Conservation (phyloP, 805 yeast species). For the Suhomyces pyralidae region DNA sequence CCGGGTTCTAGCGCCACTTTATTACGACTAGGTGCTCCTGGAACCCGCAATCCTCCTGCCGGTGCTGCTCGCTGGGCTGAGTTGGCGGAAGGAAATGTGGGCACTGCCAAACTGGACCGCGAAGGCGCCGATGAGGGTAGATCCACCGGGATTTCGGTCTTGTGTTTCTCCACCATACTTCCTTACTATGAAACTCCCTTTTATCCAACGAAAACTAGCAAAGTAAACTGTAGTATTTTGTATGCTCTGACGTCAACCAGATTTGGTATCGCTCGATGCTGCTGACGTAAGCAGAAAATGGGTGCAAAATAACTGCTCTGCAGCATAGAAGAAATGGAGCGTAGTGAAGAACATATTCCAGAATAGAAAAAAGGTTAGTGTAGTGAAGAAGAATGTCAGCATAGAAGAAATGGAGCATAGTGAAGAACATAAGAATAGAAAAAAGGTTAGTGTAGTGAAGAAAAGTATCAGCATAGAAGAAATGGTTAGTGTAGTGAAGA, state of each 20-base stretch:
- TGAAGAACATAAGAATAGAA: too few relatives aligned
- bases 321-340: neutral
- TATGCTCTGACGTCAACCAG: neutral
- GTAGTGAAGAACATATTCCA: too few relatives aligned
- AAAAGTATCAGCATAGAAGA: neutral
- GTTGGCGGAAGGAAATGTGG: slow-evolving; percentile 30
- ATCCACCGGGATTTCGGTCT: neutral
- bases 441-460: too few relatives aligned
- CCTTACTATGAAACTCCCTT: neutral
- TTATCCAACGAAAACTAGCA: too few relatives aligned
- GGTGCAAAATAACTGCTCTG: neutral
- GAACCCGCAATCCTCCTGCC: slow-evolving; percentile 11
- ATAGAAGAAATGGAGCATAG: too few relatives aligned
- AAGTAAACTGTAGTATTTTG: neutral
- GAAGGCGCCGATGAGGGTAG: neutral
- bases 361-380: too few relatives aligned
- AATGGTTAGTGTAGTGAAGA: too few relatives aligned
- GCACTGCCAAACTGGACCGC: neutral
- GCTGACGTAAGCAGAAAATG: neutral
- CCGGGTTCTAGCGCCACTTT: slow-evolving; percentile 74
- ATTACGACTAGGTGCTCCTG: slow-evolving; percentile 14
- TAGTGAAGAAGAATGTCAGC: too few relatives aligned
- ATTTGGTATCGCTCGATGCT: neutral
- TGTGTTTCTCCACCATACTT: neutral
- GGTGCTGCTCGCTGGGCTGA: slow-evolving; percentile 33